Evolutionary conservation across 192 early-diverging fungal genomes (phyloP).

Genomic region (Cladochytrium replicatum): DNA sequence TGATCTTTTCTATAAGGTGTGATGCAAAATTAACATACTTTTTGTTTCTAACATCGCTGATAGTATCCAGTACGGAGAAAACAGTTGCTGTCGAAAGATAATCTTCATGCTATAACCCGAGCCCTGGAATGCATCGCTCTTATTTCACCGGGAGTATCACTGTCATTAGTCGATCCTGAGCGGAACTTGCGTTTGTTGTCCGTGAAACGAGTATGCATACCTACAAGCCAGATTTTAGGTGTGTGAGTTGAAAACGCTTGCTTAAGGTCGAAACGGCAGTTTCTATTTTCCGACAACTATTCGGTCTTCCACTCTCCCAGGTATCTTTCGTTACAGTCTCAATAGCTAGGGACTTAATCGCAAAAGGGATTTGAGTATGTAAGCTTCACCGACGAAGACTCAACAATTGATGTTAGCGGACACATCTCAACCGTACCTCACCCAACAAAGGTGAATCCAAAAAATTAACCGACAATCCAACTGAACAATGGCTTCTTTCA

Average conservation of each 20-base stretch:
- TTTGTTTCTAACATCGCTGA: background rate
- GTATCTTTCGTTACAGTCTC: no score
- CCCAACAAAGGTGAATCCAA: no score
- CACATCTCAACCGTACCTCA: no score
- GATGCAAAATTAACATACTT: background rate
- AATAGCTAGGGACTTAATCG: no score
- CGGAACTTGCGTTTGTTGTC: no score
- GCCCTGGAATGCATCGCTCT: conserved; percentile 41
- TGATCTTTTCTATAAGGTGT: conserved; percentile 61
- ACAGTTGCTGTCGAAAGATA: conserved; percentile 25
- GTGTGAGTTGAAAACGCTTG: conserved; percentile 19
- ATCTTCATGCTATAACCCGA: conserved; percentile 36
- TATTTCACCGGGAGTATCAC: conserved; percentile 21
- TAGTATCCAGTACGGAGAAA: conserved; percentile 54
- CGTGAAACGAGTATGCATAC: conserved; percentile 1
- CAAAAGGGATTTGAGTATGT: no score
- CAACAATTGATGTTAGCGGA: no score
- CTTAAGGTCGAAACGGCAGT: conserved; percentile 9
- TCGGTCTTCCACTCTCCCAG: conserved; percentile 35
- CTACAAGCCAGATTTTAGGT: conserved; percentile 12
- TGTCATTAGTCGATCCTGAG: no score
- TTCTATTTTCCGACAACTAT: conserved; percentile 40
- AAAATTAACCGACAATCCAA: no score
- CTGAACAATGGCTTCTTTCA: no score
- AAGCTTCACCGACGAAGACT: no score